Percentiles rank a stretch among this genome's conserved stretches.
These are phyloP conservation scores for Pythium scleroteichum DNA, from an alignment of 352 stramenopile genomes.

Conservation along the genomic window DNA sequence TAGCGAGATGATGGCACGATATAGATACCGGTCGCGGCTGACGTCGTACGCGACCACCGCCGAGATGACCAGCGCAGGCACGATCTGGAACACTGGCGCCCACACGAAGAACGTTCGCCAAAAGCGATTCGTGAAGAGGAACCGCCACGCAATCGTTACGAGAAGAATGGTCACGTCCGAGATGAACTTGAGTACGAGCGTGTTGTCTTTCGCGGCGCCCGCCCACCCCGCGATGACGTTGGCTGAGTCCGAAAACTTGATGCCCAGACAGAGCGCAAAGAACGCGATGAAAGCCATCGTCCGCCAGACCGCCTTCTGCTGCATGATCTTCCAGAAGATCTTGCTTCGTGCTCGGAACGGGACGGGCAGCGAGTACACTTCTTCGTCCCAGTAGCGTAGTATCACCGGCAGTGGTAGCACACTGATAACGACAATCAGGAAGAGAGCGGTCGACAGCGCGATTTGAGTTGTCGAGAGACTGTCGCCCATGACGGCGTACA, in stretches of 20 bases:
- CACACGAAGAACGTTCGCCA: conserved; percentile 24
- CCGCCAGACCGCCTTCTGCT: conserved; percentile 42
- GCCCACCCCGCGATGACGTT: conserved; percentile 41
- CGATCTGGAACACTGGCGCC: conserved; percentile 19
- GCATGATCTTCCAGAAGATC: conserved; percentile 46
- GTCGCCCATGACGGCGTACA: conserved; percentile 12
- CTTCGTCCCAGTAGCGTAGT: conserved; percentile 32
- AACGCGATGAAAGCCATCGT: conserved; percentile 30
- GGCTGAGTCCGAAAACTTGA: conserved; percentile 48
- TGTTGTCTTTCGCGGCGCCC: conserved; percentile 41
- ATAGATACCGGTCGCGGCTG: conserved; percentile 22
- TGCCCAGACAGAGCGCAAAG: conserved; percentile 31
- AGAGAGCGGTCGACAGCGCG: conserved; percentile 26
- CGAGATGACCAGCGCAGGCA: conserved; percentile 17
- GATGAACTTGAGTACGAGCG: conserved; percentile 22
- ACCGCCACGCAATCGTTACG: conserved; percentile 17
- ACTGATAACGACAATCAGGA: conserved; percentile 30
- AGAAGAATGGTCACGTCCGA: conserved; percentile 10
- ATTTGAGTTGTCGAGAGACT: conserved; percentile 20
- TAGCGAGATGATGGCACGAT: conserved; percentile 25
- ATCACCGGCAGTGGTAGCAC: conserved; percentile 30
- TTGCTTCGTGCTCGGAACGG: conserved; percentile 30
- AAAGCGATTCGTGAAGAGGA: conserved; percentile 25
- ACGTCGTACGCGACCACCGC: conserved; percentile 16
- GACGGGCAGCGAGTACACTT: conserved; percentile 31